These are phyloP conservation scores for Theobroma cacao DNA, from an alignment of 345 rosid genomes.

Conservation along the genomic window DNA sequence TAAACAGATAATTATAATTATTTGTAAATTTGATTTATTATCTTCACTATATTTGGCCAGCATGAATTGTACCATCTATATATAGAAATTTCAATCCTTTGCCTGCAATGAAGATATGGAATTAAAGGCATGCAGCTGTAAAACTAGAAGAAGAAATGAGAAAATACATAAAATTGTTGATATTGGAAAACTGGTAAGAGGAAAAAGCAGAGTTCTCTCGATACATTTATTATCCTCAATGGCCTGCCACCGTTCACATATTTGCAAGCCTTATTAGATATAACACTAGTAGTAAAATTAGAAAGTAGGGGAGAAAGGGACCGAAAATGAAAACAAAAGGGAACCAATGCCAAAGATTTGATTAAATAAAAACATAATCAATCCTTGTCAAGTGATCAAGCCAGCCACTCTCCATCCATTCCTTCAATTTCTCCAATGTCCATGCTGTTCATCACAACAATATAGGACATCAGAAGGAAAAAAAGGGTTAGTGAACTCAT, in stretches of 20 bases:
- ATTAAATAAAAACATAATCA: slow-evolving; percentile 54
- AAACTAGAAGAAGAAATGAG: not conserved
- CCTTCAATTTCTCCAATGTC: slow-evolving; percentile 94
- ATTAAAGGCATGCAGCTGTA: not conserved
- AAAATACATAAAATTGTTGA: not conserved
- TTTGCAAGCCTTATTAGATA: slow-evolving; percentile 47
- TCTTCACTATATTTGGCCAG: too few relatives aligned
- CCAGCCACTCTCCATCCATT: slow-evolving; percentile 86
- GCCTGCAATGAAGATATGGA: not conserved
- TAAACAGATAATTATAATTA: too few relatives aligned
- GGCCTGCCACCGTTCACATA: slow-evolving; percentile 31
- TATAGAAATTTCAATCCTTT: too few relatives aligned
- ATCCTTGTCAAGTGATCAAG: slow-evolving; percentile 79
- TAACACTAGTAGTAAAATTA: slow-evolving; percentile 15
- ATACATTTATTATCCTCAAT: slow-evolving; percentile 32
- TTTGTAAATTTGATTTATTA: too few relatives aligned
- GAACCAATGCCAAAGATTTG: slow-evolving; percentile 49
- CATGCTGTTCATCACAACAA: slow-evolving; percentile 51
- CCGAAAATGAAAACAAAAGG: slow-evolving; percentile 15
- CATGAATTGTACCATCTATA: too few relatives aligned
- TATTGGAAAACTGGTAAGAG: not conserved
- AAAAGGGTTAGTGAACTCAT: not conserved
- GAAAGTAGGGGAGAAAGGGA: not conserved
- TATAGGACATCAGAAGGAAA: not conserved
- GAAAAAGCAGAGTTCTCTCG: not conserved